Conservation (phyloP, 2,329 filamentous ascomycete genomes). For the Teratosphaeria epicoccoides region DNA sequence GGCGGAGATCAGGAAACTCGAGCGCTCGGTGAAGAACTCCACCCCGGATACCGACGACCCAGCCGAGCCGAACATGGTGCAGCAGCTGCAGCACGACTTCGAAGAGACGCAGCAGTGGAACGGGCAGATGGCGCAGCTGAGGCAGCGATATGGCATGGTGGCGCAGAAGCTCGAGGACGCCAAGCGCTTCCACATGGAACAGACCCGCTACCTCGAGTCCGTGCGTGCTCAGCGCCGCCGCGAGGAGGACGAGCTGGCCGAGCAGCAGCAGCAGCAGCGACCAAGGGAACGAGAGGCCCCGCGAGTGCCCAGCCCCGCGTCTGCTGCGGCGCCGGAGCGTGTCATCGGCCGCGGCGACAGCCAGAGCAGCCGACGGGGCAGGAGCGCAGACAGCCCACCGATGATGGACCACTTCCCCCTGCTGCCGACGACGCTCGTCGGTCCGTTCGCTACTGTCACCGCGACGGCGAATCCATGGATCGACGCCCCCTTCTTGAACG, state of each 20-base stretch:
- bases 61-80: conserved; percentile 23
- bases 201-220: conserved; percentile 18
- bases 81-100: conserved; percentile 25
- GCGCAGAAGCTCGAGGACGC: conserved; percentile 24
- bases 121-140: conserved; percentile 21
- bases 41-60: conserved; percentile 26
- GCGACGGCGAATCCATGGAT: conserved; percentile 10
- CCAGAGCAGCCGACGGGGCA: conserved; percentile 29
- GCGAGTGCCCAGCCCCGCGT: conserved; percentile 10
- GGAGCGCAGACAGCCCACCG: conserved; percentile 22
- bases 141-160: conserved; percentile 22
- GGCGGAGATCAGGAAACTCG: conserved; percentile 61
- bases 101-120: conserved; percentile 33
- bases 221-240: conserved; percentile 20
- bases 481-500: conserved; percentile 44
- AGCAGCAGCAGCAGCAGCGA: conserved; percentile 32
- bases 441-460: background rate
- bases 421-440: conserved; percentile 23
- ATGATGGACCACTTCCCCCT: conserved; percentile 14
- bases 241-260: conserved; percentile 21
- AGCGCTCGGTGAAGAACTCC: conserved; percentile 51
- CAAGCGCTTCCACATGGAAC: conserved; percentile 36
- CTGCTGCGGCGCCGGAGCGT: conserved; percentile 4
- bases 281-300: conserved; percentile 27
- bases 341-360: conserved; percentile 26